Percentiles rank a stretch among this genome's conserved stretches.
Evolutionary conservation across 225 moss, liverwort and hornwort species (phyloP).

Genomic region (Neckera pumila): DNA sequence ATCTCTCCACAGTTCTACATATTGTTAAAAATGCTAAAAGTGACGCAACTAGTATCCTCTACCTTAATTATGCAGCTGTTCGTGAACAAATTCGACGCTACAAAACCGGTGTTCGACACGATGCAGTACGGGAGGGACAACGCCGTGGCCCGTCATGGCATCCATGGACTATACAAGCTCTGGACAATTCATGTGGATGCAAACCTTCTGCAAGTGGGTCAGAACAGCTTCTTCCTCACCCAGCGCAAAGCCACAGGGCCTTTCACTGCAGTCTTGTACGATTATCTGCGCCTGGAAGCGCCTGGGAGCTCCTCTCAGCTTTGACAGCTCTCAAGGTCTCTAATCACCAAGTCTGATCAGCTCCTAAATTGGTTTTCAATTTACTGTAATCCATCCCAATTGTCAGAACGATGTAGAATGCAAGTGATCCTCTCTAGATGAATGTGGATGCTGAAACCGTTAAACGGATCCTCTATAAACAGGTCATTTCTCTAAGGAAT

Average conservation of each 20-base stretch:
- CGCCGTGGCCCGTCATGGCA: constrained; percentile 76
- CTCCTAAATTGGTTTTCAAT: neutral
- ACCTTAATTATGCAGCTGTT: constrained; percentile 35
- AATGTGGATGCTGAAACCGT: neutral
- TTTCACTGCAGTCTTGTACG: constrained; percentile 72
- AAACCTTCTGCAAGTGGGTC: constrained; percentile 33
- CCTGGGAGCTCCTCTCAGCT: constrained; percentile 8
- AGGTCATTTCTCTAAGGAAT: too few relatives aligned
- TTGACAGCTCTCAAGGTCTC: neutral
- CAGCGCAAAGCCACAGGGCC: constrained; percentile 54
- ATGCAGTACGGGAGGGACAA: too few relatives aligned
- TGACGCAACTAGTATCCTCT: neutral
- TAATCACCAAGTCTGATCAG: neutral
- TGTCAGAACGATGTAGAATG: neutral
- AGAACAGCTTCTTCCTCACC: constrained; percentile 61
- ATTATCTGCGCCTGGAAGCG: constrained; percentile 77
- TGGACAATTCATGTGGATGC: constrained; percentile 57
- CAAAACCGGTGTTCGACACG: constrained; percentile 49
- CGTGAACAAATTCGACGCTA: constrained; percentile 32
- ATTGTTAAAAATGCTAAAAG: neutral
- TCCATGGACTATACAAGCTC: constrained; percentile 58
- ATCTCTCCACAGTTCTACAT: too few relatives aligned
- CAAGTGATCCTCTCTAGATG: neutral
- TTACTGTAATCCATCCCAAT: neutral
- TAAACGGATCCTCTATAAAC: too few relatives aligned